Percentiles rank a stretch among this genome's conserved stretches.
Evolutionary conservation across 176 grass and related monocot species (phyloP).

Genomic region (Miscanthus lutarioriparius): DNA sequence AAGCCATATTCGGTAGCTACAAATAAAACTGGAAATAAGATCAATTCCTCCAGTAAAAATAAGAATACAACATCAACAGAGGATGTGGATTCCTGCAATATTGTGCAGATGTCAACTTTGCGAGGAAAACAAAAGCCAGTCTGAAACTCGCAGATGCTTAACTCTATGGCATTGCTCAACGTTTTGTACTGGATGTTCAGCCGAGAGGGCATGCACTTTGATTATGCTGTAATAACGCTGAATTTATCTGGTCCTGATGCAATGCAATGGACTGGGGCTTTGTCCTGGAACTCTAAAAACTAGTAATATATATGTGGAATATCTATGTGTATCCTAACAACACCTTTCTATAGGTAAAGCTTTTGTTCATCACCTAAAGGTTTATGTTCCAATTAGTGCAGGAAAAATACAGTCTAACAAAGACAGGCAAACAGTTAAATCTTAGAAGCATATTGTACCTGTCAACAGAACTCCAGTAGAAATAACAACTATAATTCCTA

Average conservation of each 20-base stretch:
- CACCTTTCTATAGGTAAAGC: not conserved
- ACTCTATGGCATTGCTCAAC: not conserved
- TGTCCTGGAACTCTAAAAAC: not conserved
- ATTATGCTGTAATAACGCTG: not conserved
- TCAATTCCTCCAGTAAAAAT: not conserved
- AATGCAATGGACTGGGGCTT: not conserved
- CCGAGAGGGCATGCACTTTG: not conserved
- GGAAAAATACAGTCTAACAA: not conserved
- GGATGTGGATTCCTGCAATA: not conserved
- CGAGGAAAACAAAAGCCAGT: not conserved
- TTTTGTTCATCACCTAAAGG: not conserved
- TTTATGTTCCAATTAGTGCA: conserved; percentile 17
- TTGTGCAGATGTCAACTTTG: not conserved
- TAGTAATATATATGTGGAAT: not conserved
- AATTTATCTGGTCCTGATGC: not conserved
- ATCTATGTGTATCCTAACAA: not conserved
- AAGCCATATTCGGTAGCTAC: not conserved
- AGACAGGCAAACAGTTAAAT: not conserved
- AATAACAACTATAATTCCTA: conserved; percentile 92
- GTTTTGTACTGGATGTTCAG: not conserved
- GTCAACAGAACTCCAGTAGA: conserved; percentile 90
- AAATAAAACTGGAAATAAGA: not conserved
- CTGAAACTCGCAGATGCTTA: not conserved
- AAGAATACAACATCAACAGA: not conserved
- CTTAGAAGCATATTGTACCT: conserved; percentile 47